A percentile compares a stretch with the other conserved stretches of the same genome.
phyloP scores from a whole-genome alignment of 805 yeast genomes.

The Kodamaea jinghongensis region DNA sequence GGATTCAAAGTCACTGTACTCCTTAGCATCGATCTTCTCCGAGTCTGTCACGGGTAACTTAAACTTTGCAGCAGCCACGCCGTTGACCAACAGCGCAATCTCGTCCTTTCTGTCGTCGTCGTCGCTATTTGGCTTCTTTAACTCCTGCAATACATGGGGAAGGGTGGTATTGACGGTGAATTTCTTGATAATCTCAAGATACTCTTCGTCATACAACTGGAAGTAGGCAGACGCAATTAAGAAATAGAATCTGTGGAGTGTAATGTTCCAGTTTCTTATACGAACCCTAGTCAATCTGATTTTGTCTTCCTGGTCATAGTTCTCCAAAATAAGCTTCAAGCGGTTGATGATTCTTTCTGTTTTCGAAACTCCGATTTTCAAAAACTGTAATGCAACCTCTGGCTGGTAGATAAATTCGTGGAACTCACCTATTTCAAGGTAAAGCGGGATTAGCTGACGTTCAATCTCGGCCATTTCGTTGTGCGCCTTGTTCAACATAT shows the following conservation, averaged over 20 bases:
- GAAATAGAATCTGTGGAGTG: slow-evolving; percentile 74
- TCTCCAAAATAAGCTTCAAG: slow-evolving; percentile 17
- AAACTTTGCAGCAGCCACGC: slow-evolving; percentile 13
- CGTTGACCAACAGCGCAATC: slow-evolving; percentile 22
- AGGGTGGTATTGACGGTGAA: slow-evolving; percentile 5
- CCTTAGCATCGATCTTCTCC: slow-evolving; percentile 8
- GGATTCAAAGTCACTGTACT: slow-evolving; percentile 21
- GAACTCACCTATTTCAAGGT: slow-evolving; percentile 65
- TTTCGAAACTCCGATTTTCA: slow-evolving; percentile 39
- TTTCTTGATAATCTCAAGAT: slow-evolving; percentile 21
- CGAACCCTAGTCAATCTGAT: slow-evolving; percentile 25
- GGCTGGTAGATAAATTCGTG: slow-evolving; percentile 58
- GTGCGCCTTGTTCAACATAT: slow-evolving; percentile 57
- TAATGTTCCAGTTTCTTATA: slow-evolving; percentile 51
- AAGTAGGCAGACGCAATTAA: slow-evolving; percentile 72
- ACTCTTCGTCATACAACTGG: slow-evolving; percentile 44
- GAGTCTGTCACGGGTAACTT: slow-evolving; percentile 1
- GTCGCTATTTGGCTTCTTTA: slow-evolving; percentile 7
- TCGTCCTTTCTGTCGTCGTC: slow-evolving; percentile 16
- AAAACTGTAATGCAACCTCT: slow-evolving; percentile 44
- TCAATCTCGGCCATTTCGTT: slow-evolving; percentile 49
- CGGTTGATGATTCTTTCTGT: slow-evolving; percentile 25
- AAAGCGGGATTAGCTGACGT: slow-evolving; percentile 43
- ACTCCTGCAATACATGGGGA: slow-evolving; percentile 8
- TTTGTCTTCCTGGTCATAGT: slow-evolving; percentile 20